Evolutionary conservation across 352 stramenopile species (phyloP).

Genomic region (Phytophthora melonis): DNA sequence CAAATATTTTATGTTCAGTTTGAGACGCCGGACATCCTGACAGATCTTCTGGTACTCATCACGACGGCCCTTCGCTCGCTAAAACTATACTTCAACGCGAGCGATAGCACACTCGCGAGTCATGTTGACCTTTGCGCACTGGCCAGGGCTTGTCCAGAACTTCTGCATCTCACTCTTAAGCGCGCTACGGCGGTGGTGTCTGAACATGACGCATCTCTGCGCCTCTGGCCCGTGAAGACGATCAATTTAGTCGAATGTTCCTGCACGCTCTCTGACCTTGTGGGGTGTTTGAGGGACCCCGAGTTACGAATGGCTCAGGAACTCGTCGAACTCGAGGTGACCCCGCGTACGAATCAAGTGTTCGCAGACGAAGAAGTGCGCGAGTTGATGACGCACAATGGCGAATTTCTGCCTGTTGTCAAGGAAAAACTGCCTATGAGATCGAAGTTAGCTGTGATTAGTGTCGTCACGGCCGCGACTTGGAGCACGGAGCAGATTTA

Average conservation of each 20-base stretch:
- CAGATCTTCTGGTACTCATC: background rate
- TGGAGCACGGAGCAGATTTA: background rate
- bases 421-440: background rate
- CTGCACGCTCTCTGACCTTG: background rate
- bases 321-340: background rate
- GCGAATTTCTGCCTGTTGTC: background rate
- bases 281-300: background rate
- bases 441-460: background rate
- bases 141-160: too few relatives aligned
- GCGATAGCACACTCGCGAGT: background rate
- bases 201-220: background rate
- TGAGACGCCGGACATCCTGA: background rate
- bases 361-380: background rate
- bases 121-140: background rate
- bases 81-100: background rate
- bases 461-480: background rate
- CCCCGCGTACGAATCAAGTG: background rate
- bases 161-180: too few relatives aligned
- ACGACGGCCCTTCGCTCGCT: background rate
- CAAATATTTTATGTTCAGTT: background rate
- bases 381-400: background rate
- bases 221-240: background rate
- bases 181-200: background rate
- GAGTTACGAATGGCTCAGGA: background rate
- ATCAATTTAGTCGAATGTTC: background rate